phyloP scores from a whole-genome alignment of 2,329 filamentous ascomycete species.

The Aschersonia sp. region DNA sequence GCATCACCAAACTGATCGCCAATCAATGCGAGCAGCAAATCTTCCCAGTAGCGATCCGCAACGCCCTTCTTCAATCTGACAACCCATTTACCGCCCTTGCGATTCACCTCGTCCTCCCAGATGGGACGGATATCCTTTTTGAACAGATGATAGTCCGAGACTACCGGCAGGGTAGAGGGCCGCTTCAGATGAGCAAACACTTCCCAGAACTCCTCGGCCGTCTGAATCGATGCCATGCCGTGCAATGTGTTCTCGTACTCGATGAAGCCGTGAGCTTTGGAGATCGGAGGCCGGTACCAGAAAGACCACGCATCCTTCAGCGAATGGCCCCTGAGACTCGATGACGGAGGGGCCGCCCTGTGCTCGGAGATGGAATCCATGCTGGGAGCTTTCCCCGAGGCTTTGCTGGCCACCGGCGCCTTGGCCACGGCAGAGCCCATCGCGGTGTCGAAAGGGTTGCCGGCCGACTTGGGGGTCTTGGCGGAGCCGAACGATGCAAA shows the following conservation, averaged over 20 bases:
- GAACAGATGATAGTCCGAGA: slow-evolving; percentile 97
- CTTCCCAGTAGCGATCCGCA: slow-evolving; percentile 93
- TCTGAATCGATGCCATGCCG: slow-evolving; percentile 66
- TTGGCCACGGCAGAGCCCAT: slow-evolving; percentile 30
- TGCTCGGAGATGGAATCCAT: slow-evolving; percentile 33
- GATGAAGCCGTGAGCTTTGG: slow-evolving; percentile 73
- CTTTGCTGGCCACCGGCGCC: slow-evolving; percentile 13
- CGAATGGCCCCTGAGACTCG: slow-evolving; percentile 30
- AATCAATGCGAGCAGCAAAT: slow-evolving; percentile 76
- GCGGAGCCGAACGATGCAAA: slow-evolving; percentile 76
- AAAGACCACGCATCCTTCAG: slow-evolving; percentile 87
- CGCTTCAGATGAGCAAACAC: slow-evolving; percentile 82
- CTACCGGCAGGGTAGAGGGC: slow-evolving; percentile 73
- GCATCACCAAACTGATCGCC: slow-evolving; percentile 92
- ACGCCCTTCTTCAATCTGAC: slow-evolving; percentile 94
- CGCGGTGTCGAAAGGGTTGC: slow-evolving; percentile 65
- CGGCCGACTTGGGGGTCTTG: slow-evolving; percentile 78
- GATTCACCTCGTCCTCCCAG: slow-evolving; percentile 98
- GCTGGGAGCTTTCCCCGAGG: slow-evolving; percentile 13
- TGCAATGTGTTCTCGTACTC: slow-evolving; percentile 97
- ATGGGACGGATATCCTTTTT: slow-evolving; percentile 92
- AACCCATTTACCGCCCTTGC: slow-evolving; percentile 93
- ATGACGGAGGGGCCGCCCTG: slow-evolving; percentile 14
- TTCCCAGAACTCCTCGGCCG: slow-evolving; percentile 81
- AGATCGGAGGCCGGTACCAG: slow-evolving; percentile 93